A percentile compares a stretch with the other conserved stretches of the same genome.
These are phyloP conservation scores for Salvia hispanica DNA, from an alignment of 257 asterid genomes.

Conservation along the genomic window DNA sequence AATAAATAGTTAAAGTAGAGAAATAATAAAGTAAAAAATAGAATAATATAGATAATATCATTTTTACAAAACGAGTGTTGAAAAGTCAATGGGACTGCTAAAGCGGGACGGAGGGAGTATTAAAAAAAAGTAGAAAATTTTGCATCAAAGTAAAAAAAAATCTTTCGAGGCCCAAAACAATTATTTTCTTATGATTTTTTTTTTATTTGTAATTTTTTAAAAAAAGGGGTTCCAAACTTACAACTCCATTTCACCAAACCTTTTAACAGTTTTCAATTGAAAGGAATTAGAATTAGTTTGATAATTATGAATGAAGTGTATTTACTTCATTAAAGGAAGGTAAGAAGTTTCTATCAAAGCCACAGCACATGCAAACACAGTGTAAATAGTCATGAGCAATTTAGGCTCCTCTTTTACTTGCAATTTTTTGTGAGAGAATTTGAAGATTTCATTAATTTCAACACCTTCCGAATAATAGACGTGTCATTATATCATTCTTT, in stretches of 20 bases:
- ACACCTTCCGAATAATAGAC: constrained; percentile 19
- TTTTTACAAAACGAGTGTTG: too few relatives aligned
- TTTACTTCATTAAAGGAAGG: constrained; percentile 20
- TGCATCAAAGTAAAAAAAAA: too few relatives aligned
- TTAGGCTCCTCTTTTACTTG: not conserved
- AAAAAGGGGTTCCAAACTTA: too few relatives aligned
- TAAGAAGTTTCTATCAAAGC: constrained; percentile 43
- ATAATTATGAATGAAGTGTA: constrained; percentile 11
- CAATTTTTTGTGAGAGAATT: not conserved
- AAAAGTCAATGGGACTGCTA: too few relatives aligned
- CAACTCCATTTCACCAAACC: constrained; percentile 26
- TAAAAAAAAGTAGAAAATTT: too few relatives aligned
- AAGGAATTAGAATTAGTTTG: constrained; percentile 8
- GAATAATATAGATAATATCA: too few relatives aligned
- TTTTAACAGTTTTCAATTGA: not conserved
- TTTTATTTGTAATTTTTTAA: too few relatives aligned
- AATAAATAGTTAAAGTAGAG: too few relatives aligned
- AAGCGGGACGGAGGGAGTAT: too few relatives aligned
- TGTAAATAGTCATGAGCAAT: constrained; percentile 45
- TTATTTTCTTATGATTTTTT: too few relatives aligned
- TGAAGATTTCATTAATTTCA: constrained; percentile 37
- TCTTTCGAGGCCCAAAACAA: too few relatives aligned
- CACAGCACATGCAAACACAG: constrained; percentile 42
- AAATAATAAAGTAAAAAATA: too few relatives aligned
- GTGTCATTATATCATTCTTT: constrained; percentile 15